Evolutionary conservation across 495 filamentous ascomycete species (phyloP).

Genomic region (Talaromyces wortmannii): DNA sequence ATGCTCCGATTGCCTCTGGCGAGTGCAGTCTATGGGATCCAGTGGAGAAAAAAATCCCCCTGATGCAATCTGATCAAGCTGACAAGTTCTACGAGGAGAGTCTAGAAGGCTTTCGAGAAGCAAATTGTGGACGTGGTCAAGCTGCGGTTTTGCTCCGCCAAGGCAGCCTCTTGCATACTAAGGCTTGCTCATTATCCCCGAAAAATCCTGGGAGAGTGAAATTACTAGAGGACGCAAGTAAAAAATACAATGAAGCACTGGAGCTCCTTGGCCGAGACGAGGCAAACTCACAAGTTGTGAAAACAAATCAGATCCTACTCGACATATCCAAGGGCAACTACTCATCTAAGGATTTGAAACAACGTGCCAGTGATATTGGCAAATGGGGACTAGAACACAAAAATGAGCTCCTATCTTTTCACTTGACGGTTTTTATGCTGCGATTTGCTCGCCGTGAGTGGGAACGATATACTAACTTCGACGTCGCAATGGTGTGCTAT

Average conservation of each 20-base stretch:
- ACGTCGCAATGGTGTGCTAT: background rate
- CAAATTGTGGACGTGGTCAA: conserved; percentile 10
- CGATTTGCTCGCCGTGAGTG: conserved; percentile 2
- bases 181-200: conserved; percentile 3
- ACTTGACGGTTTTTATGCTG: conserved; percentile 1
- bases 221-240: conserved; percentile 6
- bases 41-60: conserved; percentile 8
- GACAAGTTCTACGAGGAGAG: conserved; percentile 8
- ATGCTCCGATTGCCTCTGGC: background rate
- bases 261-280: conserved; percentile 14
- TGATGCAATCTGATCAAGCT: conserved; percentile 7
- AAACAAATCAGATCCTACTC: conserved; percentile 14
- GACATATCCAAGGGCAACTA: conserved; percentile 9
- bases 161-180: conserved; percentile 13
- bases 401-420: conserved; percentile 13
- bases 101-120: conserved; percentile 8
- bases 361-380: conserved; percentile 12
- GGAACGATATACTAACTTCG: conserved; percentile 1
- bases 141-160: conserved; percentile 16
- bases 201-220: background rate
- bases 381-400: conserved; percentile 10
- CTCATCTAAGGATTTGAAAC: conserved; percentile 3
- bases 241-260: conserved; percentile 8
- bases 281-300: conserved; percentile 12
- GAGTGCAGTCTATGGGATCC: conserved; percentile 15